These are phyloP conservation scores for Neofusicoccum parvum DNA, from an alignment of 2,329 filamentous ascomycete species.

Conservation along the genomic window DNA sequence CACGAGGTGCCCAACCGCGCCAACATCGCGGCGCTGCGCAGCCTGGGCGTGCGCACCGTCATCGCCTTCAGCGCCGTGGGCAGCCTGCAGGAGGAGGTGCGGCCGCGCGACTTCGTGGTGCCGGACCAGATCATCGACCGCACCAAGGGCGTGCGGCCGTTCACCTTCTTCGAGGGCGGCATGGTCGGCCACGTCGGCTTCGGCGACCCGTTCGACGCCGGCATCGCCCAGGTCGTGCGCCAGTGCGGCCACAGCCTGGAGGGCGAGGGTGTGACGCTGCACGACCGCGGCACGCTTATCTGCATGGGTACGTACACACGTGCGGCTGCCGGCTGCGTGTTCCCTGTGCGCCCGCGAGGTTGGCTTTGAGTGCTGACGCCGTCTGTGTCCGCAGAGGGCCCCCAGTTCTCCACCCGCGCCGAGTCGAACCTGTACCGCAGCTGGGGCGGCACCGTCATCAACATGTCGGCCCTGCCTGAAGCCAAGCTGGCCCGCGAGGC, in stretches of 20 bases:
- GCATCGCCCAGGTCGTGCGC: constrained; percentile 74
- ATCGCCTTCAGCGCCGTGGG: constrained; percentile 96
- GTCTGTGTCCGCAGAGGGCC: constrained; percentile 65
- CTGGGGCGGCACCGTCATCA: constrained; percentile 94
- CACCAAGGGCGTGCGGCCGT: constrained; percentile 90
- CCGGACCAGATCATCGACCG: constrained; percentile 97
- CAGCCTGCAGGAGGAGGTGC: constrained; percentile 87
- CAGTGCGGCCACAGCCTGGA: constrained; percentile 75
- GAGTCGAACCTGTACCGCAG: constrained; percentile 93
- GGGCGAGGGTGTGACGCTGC: constrained; percentile 81
- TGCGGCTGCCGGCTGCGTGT: constrained; percentile 51
- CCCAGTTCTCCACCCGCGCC: constrained; percentile 93
- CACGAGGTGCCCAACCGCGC: constrained; percentile 94
- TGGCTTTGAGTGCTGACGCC: neutral
- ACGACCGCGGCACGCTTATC: constrained; percentile 81
- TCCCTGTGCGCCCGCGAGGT: constrained; percentile 33
- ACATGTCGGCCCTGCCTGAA: constrained; percentile 96
- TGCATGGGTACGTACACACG: constrained; percentile 66
- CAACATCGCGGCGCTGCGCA: constrained; percentile 96
- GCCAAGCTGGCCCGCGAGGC: constrained; percentile 95
- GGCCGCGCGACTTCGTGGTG: constrained; percentile 93
- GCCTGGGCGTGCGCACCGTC: constrained; percentile 84
- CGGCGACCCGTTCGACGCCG: constrained; percentile 88
- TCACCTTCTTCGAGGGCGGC: constrained; percentile 92
- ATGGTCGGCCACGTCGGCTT: constrained; percentile 94